Evolutionary conservation across 768 basidiomycete species (phyloP), one percentile per base, ranked within the genome.

Genomic region (Rhizopogon roseolus): DNA sequence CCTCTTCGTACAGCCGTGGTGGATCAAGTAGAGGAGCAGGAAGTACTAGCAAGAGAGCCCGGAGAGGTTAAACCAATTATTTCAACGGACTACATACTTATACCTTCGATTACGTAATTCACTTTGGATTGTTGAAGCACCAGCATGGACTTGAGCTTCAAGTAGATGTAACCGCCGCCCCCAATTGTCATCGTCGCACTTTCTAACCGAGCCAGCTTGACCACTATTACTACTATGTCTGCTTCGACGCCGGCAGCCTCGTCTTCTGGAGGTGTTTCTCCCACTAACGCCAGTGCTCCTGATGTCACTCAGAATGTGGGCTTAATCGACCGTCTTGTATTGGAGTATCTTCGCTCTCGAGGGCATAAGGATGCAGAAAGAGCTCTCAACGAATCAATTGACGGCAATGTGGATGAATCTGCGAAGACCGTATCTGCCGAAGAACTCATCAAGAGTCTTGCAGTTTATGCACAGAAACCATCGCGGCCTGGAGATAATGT

Each of bases 391-490:
- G 78, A 79, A 36, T 56, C 67, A 1, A 53, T 80, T 10, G 70
- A 76, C 9, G 56, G 58, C 17, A 37, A 61, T 32, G 49, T 68
- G 17, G 65, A 75, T 7, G 76, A 72, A 46, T 61, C 66, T 49
- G 69, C 65, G 48, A 75, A 73, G 54, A 66, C 72, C 3, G 42
- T 76, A 38, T 71, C 76, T 11, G 75, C 61, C 67, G 86, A 67
- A 71, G 87, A 70, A 64, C 81, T 67, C 59, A 79, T 63, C 71
- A 85, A 74, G 71, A 77, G 57, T 63, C 81, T 77, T 10, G 83
- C 88, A 19, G 81, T 87, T 1, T 88, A 81, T 62, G 79, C 82
- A n/a, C 80, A 85, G 61, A 88, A 85, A 62, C 77, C 84, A 22
- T 76, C 82, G 0, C 76, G 78, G 34, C 80, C 84, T 2, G 83